A percentile compares a stretch with the other conserved stretches of the same genome.
phyloP scores from a whole-genome alignment of 768 basidiomycete genomes.

The Pleurotus sapidus region DNA sequence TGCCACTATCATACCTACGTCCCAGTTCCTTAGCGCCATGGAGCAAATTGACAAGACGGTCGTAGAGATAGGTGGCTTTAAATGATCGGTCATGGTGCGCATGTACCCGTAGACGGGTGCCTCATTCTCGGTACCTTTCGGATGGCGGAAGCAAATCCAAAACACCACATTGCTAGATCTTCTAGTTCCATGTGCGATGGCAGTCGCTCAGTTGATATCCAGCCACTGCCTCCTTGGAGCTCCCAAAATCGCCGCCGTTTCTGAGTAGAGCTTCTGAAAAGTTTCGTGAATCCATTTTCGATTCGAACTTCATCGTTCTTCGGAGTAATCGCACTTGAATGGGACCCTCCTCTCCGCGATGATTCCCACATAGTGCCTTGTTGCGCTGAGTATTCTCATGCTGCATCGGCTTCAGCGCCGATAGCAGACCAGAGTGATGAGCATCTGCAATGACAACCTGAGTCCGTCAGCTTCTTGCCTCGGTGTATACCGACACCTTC shows the following conservation, averaged over 20 bases:
- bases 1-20: not conserved
- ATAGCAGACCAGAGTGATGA: too few relatives aligned
- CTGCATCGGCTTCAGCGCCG: too few relatives aligned
- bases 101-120: not conserved
- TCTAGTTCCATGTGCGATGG: not conserved
- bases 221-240: not conserved
- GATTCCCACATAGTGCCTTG: not conserved
- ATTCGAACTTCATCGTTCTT: not conserved
- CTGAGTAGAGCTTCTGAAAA: not conserved
- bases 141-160: constrained; percentile 6
- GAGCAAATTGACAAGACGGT: not conserved
- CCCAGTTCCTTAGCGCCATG: not conserved
- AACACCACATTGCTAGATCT: constrained; percentile 6
- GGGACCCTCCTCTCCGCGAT: not conserved
- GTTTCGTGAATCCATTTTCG: not conserved
- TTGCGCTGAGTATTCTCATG: too few relatives aligned
- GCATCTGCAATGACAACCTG: too few relatives aligned
- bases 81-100: constrained; percentile 2
- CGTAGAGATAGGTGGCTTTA: constrained; percentile 3
- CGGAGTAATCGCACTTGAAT: not conserved
- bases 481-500: too few relatives aligned
- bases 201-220: not conserved
- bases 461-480: too few relatives aligned
- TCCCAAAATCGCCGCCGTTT: not conserved
- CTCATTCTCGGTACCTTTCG: constrained; percentile 4